Percentiles rank a stretch among this genome's conserved stretches.
Conservation (phyloP, 2,329 filamentous ascomycete species). For the Calonectria honghensis region DNA sequence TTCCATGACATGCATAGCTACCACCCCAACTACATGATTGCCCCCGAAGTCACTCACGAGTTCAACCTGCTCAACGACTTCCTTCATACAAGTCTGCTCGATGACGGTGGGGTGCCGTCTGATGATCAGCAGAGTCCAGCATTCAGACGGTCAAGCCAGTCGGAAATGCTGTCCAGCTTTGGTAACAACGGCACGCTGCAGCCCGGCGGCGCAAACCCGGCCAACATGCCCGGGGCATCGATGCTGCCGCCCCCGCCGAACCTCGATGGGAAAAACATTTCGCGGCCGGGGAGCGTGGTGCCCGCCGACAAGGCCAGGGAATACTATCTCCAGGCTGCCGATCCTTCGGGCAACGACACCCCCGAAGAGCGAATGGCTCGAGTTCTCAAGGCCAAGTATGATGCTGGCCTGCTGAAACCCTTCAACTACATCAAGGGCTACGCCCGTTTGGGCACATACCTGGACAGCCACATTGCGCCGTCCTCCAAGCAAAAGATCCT, state of each 20-base stretch:
- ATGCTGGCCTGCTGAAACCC: slow-evolving; percentile 93
- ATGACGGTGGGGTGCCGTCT: slow-evolving; percentile 84
- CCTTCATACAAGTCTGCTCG: slow-evolving; percentile 91
- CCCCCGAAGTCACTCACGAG: slow-evolving; percentile 94
- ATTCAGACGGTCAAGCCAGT: slow-evolving; percentile 64
- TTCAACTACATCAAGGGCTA: slow-evolving; percentile 99
- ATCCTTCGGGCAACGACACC: slow-evolving; percentile 88
- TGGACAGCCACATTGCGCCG: slow-evolving; percentile 90
- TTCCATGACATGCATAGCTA: slow-evolving; percentile 95
- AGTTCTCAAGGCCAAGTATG: slow-evolving; percentile 94
- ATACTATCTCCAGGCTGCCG: slow-evolving; percentile 97
- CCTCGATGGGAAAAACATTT: slow-evolving; percentile 72
- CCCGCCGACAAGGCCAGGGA: slow-evolving; percentile 86
- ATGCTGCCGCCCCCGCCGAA: slow-evolving; percentile 70
- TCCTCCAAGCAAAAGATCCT: slow-evolving; percentile 92
- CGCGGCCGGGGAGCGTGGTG: slow-evolving; percentile 76
- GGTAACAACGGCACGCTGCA: slow-evolving; percentile 63
- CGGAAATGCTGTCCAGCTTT: slow-evolving; percentile 70
- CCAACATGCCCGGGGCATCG: slow-evolving; percentile 57
- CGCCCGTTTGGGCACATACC: slow-evolving; percentile 89
- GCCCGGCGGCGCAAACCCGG: slow-evolving; percentile 48
- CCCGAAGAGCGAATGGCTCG: slow-evolving; percentile 97
- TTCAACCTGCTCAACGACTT: slow-evolving; percentile 98
- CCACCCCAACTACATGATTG: slow-evolving; percentile 95
- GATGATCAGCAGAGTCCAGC: slow-evolving; percentile 76